phyloP scores from a whole-genome alignment of 2,329 filamentous ascomycete genomes.

The Teratosphaeria gauchensis region DNA sequence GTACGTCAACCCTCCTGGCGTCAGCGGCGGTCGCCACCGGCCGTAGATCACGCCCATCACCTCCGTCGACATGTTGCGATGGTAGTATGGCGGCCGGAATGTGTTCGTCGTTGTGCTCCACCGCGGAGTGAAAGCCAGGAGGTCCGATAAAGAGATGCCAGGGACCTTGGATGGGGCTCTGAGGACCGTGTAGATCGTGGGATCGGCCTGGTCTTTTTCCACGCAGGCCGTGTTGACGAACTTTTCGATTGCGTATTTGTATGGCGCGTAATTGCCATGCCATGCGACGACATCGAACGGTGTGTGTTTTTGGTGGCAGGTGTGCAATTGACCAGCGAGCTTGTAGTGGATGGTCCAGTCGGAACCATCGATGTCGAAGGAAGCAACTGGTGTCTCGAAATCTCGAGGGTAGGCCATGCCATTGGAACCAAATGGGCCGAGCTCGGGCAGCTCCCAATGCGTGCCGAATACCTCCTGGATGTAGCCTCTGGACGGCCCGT shows the following conservation, averaged over 20 bases:
- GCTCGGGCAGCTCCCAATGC: constrained; percentile 45
- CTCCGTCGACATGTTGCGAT: constrained; percentile 56
- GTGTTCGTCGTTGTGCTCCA: constrained; percentile 60
- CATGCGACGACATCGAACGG: constrained; percentile 62
- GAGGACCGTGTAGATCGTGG: constrained; percentile 55
- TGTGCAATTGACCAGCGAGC: constrained; percentile 49
- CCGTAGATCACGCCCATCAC: constrained; percentile 27
- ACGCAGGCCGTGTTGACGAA: constrained; percentile 47
- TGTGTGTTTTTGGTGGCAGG: constrained; percentile 50
- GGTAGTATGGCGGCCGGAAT: constrained; percentile 62
- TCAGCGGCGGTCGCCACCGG: not conserved
- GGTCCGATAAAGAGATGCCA: constrained; percentile 51
- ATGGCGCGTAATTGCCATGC: constrained; percentile 55
- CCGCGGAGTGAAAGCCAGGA: constrained; percentile 59
- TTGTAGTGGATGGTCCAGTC: constrained; percentile 51
- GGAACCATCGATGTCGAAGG: constrained; percentile 42
- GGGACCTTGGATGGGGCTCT: constrained; percentile 46
- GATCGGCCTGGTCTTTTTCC: constrained; percentile 54
- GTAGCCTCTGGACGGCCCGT: constrained; percentile 52
- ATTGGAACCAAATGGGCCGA: constrained; percentile 56
- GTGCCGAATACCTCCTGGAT: constrained; percentile 55
- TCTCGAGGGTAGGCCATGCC: constrained; percentile 55
- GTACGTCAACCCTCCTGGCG: constrained; percentile 10
- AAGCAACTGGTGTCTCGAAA: constrained; percentile 51
- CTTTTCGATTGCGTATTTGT: constrained; percentile 47